A percentile compares a stretch with the other conserved stretches of the same genome.
phyloP scores from a whole-genome alignment of 306 rosid genomes.

The Cotoneaster glaucophyllus region DNA sequence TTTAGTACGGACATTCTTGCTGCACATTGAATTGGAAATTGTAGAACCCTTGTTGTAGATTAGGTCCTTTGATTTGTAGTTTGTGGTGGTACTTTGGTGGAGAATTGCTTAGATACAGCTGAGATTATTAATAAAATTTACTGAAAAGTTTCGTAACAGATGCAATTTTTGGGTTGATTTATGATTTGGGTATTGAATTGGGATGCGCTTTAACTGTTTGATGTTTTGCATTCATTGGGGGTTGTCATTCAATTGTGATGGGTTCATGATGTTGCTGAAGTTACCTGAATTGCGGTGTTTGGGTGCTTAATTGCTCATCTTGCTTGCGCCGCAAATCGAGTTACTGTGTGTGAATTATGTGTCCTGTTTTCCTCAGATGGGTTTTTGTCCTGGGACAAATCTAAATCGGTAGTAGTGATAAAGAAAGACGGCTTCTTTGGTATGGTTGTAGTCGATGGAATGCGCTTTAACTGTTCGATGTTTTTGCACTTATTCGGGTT shows the following conservation, averaged over 20 bases:
- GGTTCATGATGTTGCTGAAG: not conserved
- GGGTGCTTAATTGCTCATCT: not conserved
- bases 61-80: slow-evolving; percentile 25
- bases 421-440: not conserved
- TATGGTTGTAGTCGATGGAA: not conserved
- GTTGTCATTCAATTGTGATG: not conserved
- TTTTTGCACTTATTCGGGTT: not conserved
- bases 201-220: not conserved
- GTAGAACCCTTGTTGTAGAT: slow-evolving; percentile 26
- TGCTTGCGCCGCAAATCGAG: not conserved
- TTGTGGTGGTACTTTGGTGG: slow-evolving; percentile 1
- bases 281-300: not conserved
- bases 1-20: slow-evolving; percentile 41
- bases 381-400: not conserved
- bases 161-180: not conserved
- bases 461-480: not conserved
- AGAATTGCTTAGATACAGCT: slow-evolving; percentile 21
- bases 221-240: not conserved
- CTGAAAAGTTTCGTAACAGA: not conserved
- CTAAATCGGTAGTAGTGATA: not conserved
- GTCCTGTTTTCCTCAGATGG: not conserved
- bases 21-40: slow-evolving; percentile 38
- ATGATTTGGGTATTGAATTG: not conserved
- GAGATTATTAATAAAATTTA: slow-evolving; percentile 17
- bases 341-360: not conserved